Conservation (phyloP, 176 grass and related monocot genomes). For the Bolboschoenus planiculmis region DNA sequence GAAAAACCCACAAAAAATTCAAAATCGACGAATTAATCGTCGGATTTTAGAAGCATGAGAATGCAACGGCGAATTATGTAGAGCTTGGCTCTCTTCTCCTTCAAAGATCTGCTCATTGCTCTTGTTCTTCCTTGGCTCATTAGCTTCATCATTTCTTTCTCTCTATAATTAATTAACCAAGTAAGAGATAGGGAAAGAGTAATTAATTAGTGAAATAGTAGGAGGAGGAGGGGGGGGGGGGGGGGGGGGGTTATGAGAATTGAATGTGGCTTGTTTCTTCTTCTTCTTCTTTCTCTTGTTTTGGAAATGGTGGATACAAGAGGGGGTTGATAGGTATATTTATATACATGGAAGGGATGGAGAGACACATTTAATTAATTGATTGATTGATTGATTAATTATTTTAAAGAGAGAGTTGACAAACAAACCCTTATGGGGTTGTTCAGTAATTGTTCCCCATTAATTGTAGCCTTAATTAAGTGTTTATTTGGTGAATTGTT, state of each 20-base stretch:
- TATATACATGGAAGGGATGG: background rate
- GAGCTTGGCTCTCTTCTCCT: slow-evolving; percentile 48
- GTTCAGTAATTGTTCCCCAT: slow-evolving; percentile 10
- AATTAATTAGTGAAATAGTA: background rate
- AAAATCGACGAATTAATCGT: slow-evolving; percentile 28
- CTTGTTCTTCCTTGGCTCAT: slow-evolving; percentile 24
- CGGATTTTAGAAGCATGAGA: slow-evolving; percentile 46
- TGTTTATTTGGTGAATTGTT: background rate
- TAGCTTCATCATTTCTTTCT: slow-evolving; percentile 37
- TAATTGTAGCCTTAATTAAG: background rate
- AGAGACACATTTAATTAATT: too few species aligned
- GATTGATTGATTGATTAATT: background rate
- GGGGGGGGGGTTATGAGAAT: too few species aligned
- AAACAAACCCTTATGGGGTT: slow-evolving; percentile 15
- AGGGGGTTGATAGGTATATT: background rate
- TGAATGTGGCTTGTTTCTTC: background rate
- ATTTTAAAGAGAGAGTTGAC: slow-evolving; percentile 1
- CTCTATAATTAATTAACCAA: background rate
- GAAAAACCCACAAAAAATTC: background rate
- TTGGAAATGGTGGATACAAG: background rate
- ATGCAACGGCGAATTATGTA: slow-evolving; percentile 58
- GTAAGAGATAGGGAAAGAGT: background rate
- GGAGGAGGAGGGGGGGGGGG: too few species aligned
- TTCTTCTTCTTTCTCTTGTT: background rate
- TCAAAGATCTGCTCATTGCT: slow-evolving; percentile 44